phyloP scores from a whole-genome alignment of 768 basidiomycete genomes.

The Baorangia bicolor region DNA sequence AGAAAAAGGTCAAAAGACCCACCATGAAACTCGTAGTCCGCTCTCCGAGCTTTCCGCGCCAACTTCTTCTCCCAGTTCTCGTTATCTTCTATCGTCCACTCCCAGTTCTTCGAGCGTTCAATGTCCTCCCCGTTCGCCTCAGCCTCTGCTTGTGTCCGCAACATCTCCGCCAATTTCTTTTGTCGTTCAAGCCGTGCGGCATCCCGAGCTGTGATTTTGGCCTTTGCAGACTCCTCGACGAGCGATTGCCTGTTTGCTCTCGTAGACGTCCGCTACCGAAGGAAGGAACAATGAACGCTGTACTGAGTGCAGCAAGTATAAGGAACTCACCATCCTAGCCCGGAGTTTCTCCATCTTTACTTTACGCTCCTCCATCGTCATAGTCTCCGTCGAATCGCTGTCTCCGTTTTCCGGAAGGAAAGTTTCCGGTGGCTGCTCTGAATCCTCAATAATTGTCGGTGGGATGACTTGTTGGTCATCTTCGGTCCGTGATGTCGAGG shows the following conservation, averaged over 20 bases:
- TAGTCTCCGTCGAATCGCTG: slow-evolving; percentile 11
- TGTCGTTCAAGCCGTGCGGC: slow-evolving; percentile 83
- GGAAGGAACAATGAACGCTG: neutral
- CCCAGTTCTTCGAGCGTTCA: slow-evolving; percentile 96
- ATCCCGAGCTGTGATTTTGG: slow-evolving; percentile 77
- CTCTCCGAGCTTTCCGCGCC: slow-evolving; percentile 77
- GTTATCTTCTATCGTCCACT: slow-evolving; percentile 40
- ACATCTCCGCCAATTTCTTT: slow-evolving; percentile 82
- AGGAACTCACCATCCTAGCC: slow-evolving; percentile 65
- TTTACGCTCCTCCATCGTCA: slow-evolving; percentile 71
- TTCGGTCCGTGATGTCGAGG: neutral
- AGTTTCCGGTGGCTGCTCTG: slow-evolving; percentile 31
- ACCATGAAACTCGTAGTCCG: slow-evolving; percentile 93
- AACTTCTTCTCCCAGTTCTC: slow-evolving; percentile 47
- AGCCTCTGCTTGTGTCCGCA: slow-evolving; percentile 84
- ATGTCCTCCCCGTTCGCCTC: slow-evolving; percentile 91
- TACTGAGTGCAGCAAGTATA: neutral
- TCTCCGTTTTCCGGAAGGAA: slow-evolving; percentile 14
- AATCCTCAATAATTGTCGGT: slow-evolving; percentile 22
- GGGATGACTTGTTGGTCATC: neutral
- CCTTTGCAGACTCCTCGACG: slow-evolving; percentile 78
- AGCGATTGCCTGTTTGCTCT: slow-evolving; percentile 84
- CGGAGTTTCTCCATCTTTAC: slow-evolving; percentile 75
- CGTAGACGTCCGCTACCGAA: slow-evolving; percentile 65
- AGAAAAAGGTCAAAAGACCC: slow-evolving; percentile 21